Conservation (phyloP, 164 flowering plant genomes). For the Dillenia turbinata region DNA sequence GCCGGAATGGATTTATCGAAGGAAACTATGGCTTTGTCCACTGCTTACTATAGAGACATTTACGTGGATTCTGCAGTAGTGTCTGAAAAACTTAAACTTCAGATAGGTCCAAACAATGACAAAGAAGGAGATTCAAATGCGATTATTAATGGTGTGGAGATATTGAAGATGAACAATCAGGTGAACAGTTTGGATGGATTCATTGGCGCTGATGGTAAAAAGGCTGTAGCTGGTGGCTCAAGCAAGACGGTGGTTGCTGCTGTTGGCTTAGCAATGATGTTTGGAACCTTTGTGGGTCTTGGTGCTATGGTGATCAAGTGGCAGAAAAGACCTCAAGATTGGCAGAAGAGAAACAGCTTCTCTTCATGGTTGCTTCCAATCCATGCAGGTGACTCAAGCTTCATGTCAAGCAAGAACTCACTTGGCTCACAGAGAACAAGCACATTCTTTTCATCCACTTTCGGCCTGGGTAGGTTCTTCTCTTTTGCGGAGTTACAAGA, state of each 20-base stretch:
- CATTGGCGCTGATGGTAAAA: slow-evolving; percentile 40
- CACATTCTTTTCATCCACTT: slow-evolving; percentile 34
- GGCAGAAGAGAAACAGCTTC: slow-evolving; percentile 67
- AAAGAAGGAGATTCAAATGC: slow-evolving; percentile 12
- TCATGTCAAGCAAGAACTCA: slow-evolving; percentile 49
- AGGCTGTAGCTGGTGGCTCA: background rate
- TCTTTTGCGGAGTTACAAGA: slow-evolving; percentile 49
- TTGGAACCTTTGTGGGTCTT: slow-evolving; percentile 70
- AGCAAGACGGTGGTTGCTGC: slow-evolving; percentile 34
- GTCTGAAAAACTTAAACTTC: slow-evolving; percentile 10
- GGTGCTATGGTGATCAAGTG: slow-evolving; percentile 74
- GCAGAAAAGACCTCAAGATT: slow-evolving; percentile 67
- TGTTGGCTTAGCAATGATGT: slow-evolving; percentile 72
- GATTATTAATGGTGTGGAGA: slow-evolving; percentile 22
- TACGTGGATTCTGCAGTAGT: slow-evolving; percentile 7
- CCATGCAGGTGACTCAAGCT: slow-evolving; percentile 49
- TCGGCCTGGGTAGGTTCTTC: slow-evolving; percentile 55
- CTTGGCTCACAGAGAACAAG: slow-evolving; percentile 38
- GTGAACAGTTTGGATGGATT: slow-evolving; percentile 19
- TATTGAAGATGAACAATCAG: slow-evolving; percentile 21
- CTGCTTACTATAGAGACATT: slow-evolving; percentile 21
- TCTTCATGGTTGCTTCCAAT: slow-evolving; percentile 75
- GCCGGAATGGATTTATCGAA: slow-evolving; percentile 12
- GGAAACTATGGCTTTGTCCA: slow-evolving; percentile 3
- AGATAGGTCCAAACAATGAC: slow-evolving; percentile 16